Evolutionary conservation across 2,329 filamentous ascomycete species (phyloP).

Genomic region (Emmonsia crescens): DNA sequence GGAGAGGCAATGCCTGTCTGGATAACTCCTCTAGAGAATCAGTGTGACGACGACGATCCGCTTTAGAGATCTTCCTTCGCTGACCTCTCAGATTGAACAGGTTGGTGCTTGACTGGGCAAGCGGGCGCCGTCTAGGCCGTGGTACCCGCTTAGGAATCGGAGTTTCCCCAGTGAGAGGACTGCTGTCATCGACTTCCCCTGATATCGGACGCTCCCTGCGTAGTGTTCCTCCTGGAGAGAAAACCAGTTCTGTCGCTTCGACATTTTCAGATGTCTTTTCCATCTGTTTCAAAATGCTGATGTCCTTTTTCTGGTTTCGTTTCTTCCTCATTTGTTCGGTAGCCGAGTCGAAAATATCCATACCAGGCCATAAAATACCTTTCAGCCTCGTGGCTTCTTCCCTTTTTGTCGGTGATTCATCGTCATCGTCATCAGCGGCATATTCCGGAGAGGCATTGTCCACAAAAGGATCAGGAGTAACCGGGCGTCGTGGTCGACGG

Average conservation of each 20-base stretch:
- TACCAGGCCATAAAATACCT: slow-evolving; percentile 40
- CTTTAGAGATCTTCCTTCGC: slow-evolving; percentile 20
- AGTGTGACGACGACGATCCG: slow-evolving; percentile 7
- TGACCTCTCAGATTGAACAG: slow-evolving; percentile 17
- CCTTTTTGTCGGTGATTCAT: slow-evolving; percentile 12
- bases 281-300: slow-evolving; percentile 36
- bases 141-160: slow-evolving; percentile 27
- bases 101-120: slow-evolving; percentile 26
- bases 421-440: slow-evolving; percentile 13
- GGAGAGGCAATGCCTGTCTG: slow-evolving; percentile 14
- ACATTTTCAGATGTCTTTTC: slow-evolving; percentile 34
- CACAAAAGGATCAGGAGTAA: slow-evolving; percentile 14
- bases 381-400: slow-evolving; percentile 36
- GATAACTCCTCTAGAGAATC: slow-evolving; percentile 9
- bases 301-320: slow-evolving; percentile 43
- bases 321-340: slow-evolving; percentile 38
- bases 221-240: slow-evolving; percentile 34
- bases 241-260: slow-evolving; percentile 38
- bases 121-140: slow-evolving; percentile 19
- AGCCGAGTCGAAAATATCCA: slow-evolving; percentile 43
- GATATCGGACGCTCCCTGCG: slow-evolving; percentile 37
- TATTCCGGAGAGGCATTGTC: slow-evolving; percentile 15
- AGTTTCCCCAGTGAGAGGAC: slow-evolving; percentile 36
- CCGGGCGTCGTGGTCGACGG: slow-evolving; percentile 1
- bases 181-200: slow-evolving; percentile 36